Conservation (phyloP, 1,139 yeast genomes). For the Kazachstania sp. region DNA sequence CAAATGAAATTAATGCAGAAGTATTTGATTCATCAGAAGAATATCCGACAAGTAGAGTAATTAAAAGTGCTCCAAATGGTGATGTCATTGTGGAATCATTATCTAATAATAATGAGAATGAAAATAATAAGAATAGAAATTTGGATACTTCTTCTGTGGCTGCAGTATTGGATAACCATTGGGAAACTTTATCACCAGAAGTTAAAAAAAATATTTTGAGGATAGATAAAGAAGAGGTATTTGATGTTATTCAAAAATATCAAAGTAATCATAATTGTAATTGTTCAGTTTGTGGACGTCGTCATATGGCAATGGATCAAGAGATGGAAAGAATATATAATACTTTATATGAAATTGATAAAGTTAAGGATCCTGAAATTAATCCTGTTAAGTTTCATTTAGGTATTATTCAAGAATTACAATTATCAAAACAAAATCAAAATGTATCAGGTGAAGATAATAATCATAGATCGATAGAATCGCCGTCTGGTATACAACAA, state of each 20-base stretch:
- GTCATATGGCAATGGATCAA: slow-evolving; percentile 63
- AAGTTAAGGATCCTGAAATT: slow-evolving; percentile 26
- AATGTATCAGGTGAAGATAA: neutral
- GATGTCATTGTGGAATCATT: slow-evolving; percentile 52
- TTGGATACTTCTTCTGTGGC: slow-evolving; percentile 31
- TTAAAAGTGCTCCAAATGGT: slow-evolving; percentile 66
- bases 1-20: slow-evolving; percentile 33
- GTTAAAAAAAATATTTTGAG: slow-evolving; percentile 56
- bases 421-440: slow-evolving; percentile 19
- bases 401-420: slow-evolving; percentile 29
- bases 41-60: slow-evolving; percentile 64
- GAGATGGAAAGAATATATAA: slow-evolving; percentile 72
- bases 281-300: slow-evolving; percentile 75
- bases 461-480: neutral
- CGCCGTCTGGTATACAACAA: neutral
- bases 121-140: slow-evolving; percentile 36
- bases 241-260: slow-evolving; percentile 54
- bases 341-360: slow-evolving; percentile 33
- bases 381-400: slow-evolving; percentile 31
- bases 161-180: slow-evolving; percentile 35
- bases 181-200: slow-evolving; percentile 57
- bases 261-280: slow-evolving; percentile 48
- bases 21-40: slow-evolving; percentile 51
- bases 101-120: slow-evolving; percentile 4
- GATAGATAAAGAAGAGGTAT: slow-evolving; percentile 63